phyloP scores from a whole-genome alignment of 2,329 filamentous ascomycete species.

The Neonectria magnoliae region DNA sequence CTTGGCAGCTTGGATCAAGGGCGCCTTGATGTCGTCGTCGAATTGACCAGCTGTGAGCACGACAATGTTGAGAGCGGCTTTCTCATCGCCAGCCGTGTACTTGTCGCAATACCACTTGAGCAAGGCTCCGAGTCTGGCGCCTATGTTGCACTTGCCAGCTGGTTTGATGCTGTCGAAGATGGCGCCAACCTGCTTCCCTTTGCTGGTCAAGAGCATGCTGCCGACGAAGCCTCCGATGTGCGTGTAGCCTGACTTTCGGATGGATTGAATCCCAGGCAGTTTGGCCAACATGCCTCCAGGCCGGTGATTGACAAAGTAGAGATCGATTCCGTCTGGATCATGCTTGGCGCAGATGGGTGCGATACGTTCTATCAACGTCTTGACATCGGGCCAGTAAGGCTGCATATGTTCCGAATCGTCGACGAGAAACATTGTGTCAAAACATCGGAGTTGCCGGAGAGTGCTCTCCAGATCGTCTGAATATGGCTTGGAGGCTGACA shows the following conservation, averaged over 20 bases:
- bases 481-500: background rate
- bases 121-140: conserved; percentile 19
- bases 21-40: conserved; percentile 25
- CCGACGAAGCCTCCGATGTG: conserved; percentile 23
- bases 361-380: conserved; percentile 15
- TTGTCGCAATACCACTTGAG: conserved; percentile 28
- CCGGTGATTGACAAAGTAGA: conserved; percentile 27
- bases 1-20: conserved; percentile 19
- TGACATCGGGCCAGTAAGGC: conserved; percentile 23
- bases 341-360: conserved; percentile 26
- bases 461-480: background rate
- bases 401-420: conserved; percentile 24
- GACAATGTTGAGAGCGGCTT: conserved; percentile 22
- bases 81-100: conserved; percentile 19
- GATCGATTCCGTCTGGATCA: conserved; percentile 25
- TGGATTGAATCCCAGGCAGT: conserved; percentile 17
- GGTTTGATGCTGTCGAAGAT: conserved; percentile 24
- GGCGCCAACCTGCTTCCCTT: conserved; percentile 20
- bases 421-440: conserved; percentile 26
- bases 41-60: conserved; percentile 23
- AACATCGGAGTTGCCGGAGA: conserved; percentile 15
- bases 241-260: conserved; percentile 25
- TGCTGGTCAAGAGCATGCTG: conserved; percentile 19
- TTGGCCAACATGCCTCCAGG: conserved; percentile 23
- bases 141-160: conserved; percentile 25